A percentile compares a stretch with the other conserved stretches of the same genome.
phyloP scores from a whole-genome alignment of 148 eudicot genomes.

The Amaranthus cruentus region DNA sequence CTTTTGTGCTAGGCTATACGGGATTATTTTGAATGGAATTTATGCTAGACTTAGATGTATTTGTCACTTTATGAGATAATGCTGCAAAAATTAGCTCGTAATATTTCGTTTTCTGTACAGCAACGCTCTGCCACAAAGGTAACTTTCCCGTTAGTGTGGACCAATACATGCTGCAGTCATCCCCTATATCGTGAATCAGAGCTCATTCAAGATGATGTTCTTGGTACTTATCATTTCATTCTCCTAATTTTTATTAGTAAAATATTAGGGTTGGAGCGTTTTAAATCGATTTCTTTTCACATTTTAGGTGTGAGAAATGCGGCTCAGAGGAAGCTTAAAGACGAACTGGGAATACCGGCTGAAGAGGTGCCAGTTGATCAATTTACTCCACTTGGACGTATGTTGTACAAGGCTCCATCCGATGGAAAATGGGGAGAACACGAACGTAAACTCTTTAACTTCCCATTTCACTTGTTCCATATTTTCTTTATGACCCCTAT shows the following conservation, averaged over 20 bases:
- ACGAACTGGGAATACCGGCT: slow-evolving; percentile 86
- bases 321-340: slow-evolving; percentile 92
- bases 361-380: slow-evolving; percentile 94
- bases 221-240: slow-evolving; percentile 40
- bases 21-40: too few species aligned
- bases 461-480: not conserved
- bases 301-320: slow-evolving; percentile 86
- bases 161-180: slow-evolving; percentile 98
- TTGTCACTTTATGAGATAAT: not conserved
- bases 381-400: slow-evolving; percentile 82
- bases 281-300: not conserved
- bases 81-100: not conserved
- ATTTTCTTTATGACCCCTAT: too few species aligned
- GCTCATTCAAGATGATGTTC: slow-evolving; percentile 63
- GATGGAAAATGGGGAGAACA: slow-evolving; percentile 99
- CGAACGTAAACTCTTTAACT: slow-evolving; percentile 49
- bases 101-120: slow-evolving; percentile 33
- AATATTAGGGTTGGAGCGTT: not conserved
- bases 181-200: slow-evolving; percentile 82
- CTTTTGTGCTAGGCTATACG: too few species aligned
- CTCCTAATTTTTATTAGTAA: not conserved
- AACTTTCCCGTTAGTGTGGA: slow-evolving; percentile 95
- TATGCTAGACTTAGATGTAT: not conserved
- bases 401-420: slow-evolving; percentile 94
- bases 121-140: slow-evolving; percentile 95